phyloP scores from a whole-genome alignment of 805 yeast species.

The Blastobotrys robertii region DNA sequence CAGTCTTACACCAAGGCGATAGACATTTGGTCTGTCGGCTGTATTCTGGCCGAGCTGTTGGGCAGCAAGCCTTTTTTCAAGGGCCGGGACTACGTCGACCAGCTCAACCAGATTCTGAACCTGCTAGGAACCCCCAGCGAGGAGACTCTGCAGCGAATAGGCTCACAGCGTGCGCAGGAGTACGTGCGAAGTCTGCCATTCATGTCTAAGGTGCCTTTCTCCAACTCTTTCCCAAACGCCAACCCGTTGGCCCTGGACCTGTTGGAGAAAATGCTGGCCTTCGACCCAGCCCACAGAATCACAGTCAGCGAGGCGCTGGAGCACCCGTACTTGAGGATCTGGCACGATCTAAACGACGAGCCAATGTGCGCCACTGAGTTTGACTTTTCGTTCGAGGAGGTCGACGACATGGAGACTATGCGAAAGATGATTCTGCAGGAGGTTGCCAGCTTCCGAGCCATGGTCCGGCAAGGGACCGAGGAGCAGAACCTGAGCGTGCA shows the following conservation, averaged over 20 bases:
- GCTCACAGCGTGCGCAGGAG: slow-evolving; percentile 77
- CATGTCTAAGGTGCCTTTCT: slow-evolving; percentile 50
- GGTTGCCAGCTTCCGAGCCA: slow-evolving; percentile 65
- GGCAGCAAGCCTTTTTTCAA: slow-evolving; percentile 84
- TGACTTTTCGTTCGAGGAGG: slow-evolving; percentile 80
- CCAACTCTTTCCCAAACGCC: slow-evolving; percentile 38
- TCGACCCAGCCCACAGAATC: slow-evolving; percentile 75
- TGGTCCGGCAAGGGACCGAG: slow-evolving; percentile 67
- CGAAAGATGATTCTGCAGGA: slow-evolving; percentile 70
- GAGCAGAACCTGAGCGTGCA: slow-evolving; percentile 17
- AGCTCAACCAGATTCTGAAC: slow-evolving; percentile 73
- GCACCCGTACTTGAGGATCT: slow-evolving; percentile 79
- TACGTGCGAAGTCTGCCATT: slow-evolving; percentile 75
- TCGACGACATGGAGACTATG: slow-evolving; percentile 69
- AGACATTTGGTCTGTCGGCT: slow-evolving; percentile 95
- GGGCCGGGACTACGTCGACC: slow-evolving; percentile 90
- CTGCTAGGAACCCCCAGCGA: slow-evolving; percentile 79
- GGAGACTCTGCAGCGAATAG: slow-evolving; percentile 73
- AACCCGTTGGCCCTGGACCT: slow-evolving; percentile 63
- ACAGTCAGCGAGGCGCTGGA: slow-evolving; percentile 74
- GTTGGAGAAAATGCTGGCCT: slow-evolving; percentile 59
- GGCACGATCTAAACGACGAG: slow-evolving; percentile 93
- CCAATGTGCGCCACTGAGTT: slow-evolving; percentile 65
- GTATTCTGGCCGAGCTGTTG: slow-evolving; percentile 85
- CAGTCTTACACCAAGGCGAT: slow-evolving; percentile 91